Conservation (phyloP, 2,329 filamentous ascomycete genomes). For the Colletotrichum agaves region DNA sequence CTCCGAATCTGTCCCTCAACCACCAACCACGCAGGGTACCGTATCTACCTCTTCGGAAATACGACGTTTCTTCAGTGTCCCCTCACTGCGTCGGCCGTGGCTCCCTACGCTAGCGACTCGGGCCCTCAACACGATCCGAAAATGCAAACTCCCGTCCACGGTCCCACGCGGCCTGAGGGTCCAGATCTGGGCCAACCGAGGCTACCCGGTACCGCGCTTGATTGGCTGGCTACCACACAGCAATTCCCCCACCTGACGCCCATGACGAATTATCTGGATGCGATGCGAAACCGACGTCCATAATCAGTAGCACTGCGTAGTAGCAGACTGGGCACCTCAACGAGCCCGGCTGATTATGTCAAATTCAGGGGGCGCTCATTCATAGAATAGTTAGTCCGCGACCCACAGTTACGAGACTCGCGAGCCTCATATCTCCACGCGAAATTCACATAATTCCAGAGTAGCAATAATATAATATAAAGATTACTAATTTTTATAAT, state of each 20-base stretch:
- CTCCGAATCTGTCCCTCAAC: neutral
- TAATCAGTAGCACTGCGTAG: no score
- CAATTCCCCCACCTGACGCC: conserved; percentile 3
- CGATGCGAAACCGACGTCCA: conserved; percentile 22
- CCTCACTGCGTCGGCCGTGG: conserved; percentile 13
- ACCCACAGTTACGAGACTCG: no score
- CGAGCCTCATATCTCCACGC: no score
- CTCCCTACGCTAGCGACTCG: neutral
- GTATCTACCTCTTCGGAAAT: neutral
- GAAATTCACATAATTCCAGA: no score
- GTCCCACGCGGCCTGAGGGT: conserved; percentile 19
- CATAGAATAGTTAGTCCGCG: no score
- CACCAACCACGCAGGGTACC: no score
- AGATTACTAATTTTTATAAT: no score
- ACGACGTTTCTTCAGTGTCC: conserved; percentile 11
- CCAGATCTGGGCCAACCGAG: conserved; percentile 20
- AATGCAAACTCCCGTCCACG: conserved; percentile 1
- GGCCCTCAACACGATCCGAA: conserved; percentile 3
- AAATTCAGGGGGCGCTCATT: no score
- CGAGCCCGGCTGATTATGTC: no score
- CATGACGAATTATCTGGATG: conserved; percentile 24
- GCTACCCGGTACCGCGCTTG: conserved; percentile 23
- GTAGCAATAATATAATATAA: no score
- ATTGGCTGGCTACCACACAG: conserved; percentile 7
- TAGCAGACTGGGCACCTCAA: neutral